These are phyloP conservation scores for Solanum dulcamara DNA, from an alignment of 257 asterid species.

Conservation along the genomic window DNA sequence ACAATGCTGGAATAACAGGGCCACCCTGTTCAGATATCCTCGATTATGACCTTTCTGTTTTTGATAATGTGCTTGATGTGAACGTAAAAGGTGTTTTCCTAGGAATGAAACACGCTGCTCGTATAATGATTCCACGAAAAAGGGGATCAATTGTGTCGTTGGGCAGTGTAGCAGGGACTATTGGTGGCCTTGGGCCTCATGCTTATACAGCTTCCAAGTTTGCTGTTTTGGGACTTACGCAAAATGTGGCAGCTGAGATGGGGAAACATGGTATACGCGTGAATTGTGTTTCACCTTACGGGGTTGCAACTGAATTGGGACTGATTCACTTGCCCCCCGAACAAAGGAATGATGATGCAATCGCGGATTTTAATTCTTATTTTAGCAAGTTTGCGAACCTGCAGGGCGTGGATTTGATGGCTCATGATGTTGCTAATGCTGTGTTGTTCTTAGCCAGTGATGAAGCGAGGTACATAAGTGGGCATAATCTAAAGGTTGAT, in stretches of 20 bases:
- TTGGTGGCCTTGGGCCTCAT: constrained; percentile 53
- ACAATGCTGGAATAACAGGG: constrained; percentile 72
- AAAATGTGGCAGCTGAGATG: constrained; percentile 71
- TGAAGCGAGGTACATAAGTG: constrained; percentile 72
- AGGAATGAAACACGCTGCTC: constrained; percentile 91
- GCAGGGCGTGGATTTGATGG: constrained; percentile 55
- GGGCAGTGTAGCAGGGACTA: constrained; percentile 33
- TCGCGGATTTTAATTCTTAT: constrained; percentile 41
- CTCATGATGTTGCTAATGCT: constrained; percentile 60
- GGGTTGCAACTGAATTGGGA: constrained; percentile 49
- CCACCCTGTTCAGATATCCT: constrained; percentile 55
- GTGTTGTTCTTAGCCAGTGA: constrained; percentile 76
- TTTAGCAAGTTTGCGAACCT: constrained; percentile 45
- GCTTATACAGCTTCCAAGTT: constrained; percentile 74
- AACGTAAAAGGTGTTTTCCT: constrained; percentile 64
- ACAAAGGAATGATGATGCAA: constrained; percentile 54
- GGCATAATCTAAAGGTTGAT: constrained; percentile 64
- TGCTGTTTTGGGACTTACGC: constrained; percentile 67
- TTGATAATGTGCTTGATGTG: constrained; percentile 44
- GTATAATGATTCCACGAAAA: constrained; percentile 68
- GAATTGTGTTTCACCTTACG: constrained; percentile 85
- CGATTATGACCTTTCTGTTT: constrained; percentile 30
- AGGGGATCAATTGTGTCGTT: constrained; percentile 65
- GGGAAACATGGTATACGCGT: constrained; percentile 78
- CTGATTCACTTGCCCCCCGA: constrained; percentile 56